Percentiles rank a stretch among this genome's conserved stretches.
phyloP scores from a whole-genome alignment of 176 grass and related monocot species.

The Aegilops umbellulata region DNA sequence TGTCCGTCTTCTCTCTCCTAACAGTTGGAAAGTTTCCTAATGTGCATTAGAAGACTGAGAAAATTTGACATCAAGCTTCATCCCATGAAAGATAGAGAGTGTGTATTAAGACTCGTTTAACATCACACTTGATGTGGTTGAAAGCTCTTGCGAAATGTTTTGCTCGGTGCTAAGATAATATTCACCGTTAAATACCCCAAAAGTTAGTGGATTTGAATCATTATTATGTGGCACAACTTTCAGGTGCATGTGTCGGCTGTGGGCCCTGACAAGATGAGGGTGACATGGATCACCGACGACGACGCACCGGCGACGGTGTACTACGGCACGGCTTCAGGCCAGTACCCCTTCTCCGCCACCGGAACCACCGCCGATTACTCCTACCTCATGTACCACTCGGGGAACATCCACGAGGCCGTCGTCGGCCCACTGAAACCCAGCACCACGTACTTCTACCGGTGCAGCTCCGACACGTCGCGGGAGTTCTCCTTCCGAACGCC shows the following conservation, averaged over 20 bases:
- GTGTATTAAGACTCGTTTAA: too few species aligned
- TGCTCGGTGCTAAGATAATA: too few species aligned
- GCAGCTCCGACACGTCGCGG: conserved; percentile 28
- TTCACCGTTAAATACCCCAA: too few species aligned
- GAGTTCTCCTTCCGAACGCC: conserved; percentile 71
- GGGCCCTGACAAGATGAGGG: conserved; percentile 23
- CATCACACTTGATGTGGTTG: too few species aligned
- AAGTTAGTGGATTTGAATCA: neutral
- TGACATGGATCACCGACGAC: conserved; percentile 73
- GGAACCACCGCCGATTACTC: conserved; percentile 56
- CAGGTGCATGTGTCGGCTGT: conserved; percentile 82
- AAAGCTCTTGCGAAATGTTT: too few species aligned
- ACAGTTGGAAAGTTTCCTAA: too few species aligned
- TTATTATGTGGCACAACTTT: neutral
- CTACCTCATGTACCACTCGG: conserved; percentile 47
- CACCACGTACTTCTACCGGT: conserved; percentile 60
- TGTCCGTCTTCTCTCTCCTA: too few species aligned
- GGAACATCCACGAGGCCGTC: conserved; percentile 59
- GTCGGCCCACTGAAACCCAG: conserved; percentile 42
- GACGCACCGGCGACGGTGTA: conserved; percentile 49
- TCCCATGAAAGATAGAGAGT: too few species aligned
- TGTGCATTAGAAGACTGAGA: too few species aligned
- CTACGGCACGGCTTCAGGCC: conserved; percentile 52
- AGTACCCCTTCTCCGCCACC: conserved; percentile 40
- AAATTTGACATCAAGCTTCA: too few species aligned